Evolutionary conservation across 1,139 yeast genomes (phyloP).

Genomic region (Spathaspora jeffriesii): DNA sequence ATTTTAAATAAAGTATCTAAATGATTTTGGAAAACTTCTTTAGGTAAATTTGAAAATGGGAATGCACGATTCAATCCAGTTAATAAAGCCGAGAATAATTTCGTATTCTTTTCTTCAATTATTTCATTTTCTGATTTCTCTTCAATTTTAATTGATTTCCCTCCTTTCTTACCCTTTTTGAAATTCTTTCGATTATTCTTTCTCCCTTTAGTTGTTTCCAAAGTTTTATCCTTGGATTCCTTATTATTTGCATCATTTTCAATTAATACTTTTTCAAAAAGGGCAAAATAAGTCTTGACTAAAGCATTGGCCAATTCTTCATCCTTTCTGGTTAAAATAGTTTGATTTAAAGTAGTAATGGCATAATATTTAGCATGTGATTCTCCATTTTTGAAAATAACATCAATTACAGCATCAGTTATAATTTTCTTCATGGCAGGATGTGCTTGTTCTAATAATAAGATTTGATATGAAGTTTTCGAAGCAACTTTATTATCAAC

Average conservation of each 20-base stretch:
- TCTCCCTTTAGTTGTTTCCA: constrained; percentile 47
- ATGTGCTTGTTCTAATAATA: constrained; percentile 85
- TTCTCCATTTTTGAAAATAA: constrained; percentile 70
- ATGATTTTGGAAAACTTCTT: constrained; percentile 73
- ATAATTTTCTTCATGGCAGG: constrained; percentile 93
- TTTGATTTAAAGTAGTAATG: constrained; percentile 86
- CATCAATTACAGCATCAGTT: constrained; percentile 77
- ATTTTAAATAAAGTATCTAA: constrained; percentile 83
- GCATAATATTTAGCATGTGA: constrained; percentile 91
- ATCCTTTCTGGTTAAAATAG: constrained; percentile 80
- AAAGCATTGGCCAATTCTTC: constrained; percentile 77
- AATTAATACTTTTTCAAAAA: constrained; percentile 80
- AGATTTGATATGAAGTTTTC: constrained; percentile 78
- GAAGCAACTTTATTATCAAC: constrained; percentile 89
- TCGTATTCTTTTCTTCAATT: constrained; percentile 81
- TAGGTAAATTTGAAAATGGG: constrained; percentile 83
- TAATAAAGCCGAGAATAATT: constrained; percentile 84
- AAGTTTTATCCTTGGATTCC: constrained; percentile 36
- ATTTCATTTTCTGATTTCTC: constrained; percentile 71
- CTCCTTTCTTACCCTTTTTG: constrained; percentile 71
- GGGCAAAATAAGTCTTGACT: constrained; percentile 80
- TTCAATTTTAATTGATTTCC: constrained; percentile 66
- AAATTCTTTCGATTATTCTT: constrained; percentile 53
- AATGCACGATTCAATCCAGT: constrained; percentile 97
- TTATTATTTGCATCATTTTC: constrained; percentile 57